Conservation (phyloP, 208 protist genomes). For the Blechomonas ayalai region DNA sequence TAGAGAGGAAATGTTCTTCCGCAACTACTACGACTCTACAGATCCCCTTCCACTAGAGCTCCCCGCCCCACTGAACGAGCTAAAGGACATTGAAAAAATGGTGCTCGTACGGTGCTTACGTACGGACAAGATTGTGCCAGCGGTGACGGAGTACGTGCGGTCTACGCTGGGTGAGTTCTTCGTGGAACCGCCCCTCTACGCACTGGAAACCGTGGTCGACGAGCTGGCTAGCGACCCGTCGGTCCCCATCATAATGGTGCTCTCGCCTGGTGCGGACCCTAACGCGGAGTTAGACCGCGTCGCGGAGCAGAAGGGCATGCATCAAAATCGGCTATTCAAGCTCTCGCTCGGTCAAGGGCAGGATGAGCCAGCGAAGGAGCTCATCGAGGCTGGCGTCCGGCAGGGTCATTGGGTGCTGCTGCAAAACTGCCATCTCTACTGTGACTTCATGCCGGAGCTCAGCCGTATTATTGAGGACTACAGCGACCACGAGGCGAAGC, state of each 20-base stretch:
- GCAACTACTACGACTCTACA: slow-evolving; percentile 80
- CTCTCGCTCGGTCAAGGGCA: slow-evolving; percentile 96
- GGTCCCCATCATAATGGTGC: slow-evolving; percentile 95
- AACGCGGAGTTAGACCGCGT: slow-evolving; percentile 92
- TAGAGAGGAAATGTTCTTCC: slow-evolving; percentile 55
- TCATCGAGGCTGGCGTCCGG: slow-evolving; percentile 86
- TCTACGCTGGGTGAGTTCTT: slow-evolving; percentile 72
- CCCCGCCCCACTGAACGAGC: slow-evolving; percentile 39
- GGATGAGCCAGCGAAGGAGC: slow-evolving; percentile 81
- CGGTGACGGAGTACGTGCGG: slow-evolving; percentile 90
- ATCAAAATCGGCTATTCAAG: slow-evolving; percentile 75
- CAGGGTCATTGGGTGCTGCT: slow-evolving; percentile 92
- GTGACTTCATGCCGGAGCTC: slow-evolving; percentile 92
- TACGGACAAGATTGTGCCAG: slow-evolving; percentile 93
- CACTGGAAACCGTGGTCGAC: slow-evolving; percentile 87
- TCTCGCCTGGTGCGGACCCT: slow-evolving; percentile 97
- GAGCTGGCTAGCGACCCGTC: slow-evolving; percentile 82
- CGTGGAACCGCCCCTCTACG: slow-evolving; percentile 92
- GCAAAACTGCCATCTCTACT: slow-evolving; percentile 95
- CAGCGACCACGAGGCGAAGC: slow-evolving; percentile 79
- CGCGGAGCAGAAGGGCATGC: slow-evolving; percentile 86
- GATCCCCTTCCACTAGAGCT: slow-evolving; percentile 71
- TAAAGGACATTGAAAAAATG: slow-evolving; percentile 84
- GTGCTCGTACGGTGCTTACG: slow-evolving; percentile 92
- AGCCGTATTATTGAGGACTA: slow-evolving; percentile 92